Conservation (phyloP, 345 rosid species). For the Brassica nigra region DNA sequence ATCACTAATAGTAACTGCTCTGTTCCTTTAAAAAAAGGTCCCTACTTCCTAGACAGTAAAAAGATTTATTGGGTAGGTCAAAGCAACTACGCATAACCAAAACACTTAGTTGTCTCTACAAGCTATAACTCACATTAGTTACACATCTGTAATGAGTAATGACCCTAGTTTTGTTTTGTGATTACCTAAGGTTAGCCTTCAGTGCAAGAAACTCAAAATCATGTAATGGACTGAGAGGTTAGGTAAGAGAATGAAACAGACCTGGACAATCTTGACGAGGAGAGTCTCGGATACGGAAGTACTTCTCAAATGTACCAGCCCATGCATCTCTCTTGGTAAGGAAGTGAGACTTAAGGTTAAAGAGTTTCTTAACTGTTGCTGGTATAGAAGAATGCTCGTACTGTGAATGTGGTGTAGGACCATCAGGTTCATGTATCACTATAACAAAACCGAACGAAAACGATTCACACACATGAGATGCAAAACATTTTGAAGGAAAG, state of each 20-base stretch:
- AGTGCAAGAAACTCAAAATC: neutral
- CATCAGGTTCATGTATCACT: constrained; percentile 89
- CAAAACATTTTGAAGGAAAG: neutral
- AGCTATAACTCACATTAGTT: neutral
- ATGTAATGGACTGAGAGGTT: neutral
- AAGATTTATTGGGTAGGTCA: neutral
- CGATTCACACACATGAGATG: neutral
- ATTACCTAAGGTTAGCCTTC: neutral
- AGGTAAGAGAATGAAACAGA: constrained; percentile 39
- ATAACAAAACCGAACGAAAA: constrained; percentile 8
- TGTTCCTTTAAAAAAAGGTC: neutral
- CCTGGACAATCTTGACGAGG: constrained; percentile 99
- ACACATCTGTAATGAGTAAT: neutral
- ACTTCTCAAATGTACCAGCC: constrained; percentile 93
- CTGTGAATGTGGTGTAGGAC: constrained; percentile 80
- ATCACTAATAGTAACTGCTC: neutral
- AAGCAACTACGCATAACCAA: neutral
- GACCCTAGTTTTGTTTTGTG: neutral
- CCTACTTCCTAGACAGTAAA: neutral
- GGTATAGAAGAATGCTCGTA: constrained; percentile 95
- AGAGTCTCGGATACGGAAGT: constrained; percentile 65
- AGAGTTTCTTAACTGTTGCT: constrained; percentile 96
- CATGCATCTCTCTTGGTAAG: constrained; percentile 97
- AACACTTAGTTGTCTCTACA: neutral
- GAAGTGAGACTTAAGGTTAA: constrained; percentile 82